These are phyloP conservation scores for Bathelium albidoporum DNA, from an alignment of 495 filamentous ascomycete species.

Conservation along the genomic window DNA sequence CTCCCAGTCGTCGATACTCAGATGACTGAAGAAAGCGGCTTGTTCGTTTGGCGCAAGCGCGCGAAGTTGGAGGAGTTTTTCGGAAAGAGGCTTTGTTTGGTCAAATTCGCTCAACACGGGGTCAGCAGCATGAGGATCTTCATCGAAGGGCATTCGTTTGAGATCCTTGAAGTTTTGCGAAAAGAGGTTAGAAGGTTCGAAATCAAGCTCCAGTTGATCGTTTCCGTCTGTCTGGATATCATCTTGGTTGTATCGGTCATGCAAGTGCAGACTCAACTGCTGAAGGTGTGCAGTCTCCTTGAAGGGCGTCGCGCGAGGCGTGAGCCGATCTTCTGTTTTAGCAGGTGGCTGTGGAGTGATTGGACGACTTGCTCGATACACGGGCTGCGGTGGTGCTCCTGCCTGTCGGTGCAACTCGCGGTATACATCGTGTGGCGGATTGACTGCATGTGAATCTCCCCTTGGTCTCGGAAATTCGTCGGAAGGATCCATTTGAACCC, in stretches of 20 bases:
- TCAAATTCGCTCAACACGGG: constrained; percentile 23
- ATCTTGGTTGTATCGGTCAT: neutral
- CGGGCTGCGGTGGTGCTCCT: neutral
- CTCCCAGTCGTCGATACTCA: constrained; percentile 70
- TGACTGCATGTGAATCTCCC: neutral
- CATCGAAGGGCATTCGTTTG: constrained; percentile 44
- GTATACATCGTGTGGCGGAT: neutral
- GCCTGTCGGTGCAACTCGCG: neutral
- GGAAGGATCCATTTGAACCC: neutral
- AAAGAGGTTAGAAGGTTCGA: constrained; percentile 7
- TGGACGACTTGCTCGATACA: neutral
- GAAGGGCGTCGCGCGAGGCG: neutral
- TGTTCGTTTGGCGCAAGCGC: constrained; percentile 35
- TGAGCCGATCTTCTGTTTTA: neutral
- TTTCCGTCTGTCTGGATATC: neutral
- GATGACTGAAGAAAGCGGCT: constrained; percentile 49
- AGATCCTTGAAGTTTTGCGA: constrained; percentile 38
- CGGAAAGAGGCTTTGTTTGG: constrained; percentile 10
- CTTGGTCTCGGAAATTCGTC: neutral
- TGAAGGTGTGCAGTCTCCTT: neutral
- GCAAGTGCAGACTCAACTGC: neutral
- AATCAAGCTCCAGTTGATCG: constrained; percentile 11
- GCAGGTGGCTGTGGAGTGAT: neutral
- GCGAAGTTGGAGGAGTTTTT: constrained; percentile 32
- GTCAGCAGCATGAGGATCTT: constrained; percentile 31